Base-by-base conservation (phyloP, 441 rosid genomes). In the Croton setiger region DNA sequence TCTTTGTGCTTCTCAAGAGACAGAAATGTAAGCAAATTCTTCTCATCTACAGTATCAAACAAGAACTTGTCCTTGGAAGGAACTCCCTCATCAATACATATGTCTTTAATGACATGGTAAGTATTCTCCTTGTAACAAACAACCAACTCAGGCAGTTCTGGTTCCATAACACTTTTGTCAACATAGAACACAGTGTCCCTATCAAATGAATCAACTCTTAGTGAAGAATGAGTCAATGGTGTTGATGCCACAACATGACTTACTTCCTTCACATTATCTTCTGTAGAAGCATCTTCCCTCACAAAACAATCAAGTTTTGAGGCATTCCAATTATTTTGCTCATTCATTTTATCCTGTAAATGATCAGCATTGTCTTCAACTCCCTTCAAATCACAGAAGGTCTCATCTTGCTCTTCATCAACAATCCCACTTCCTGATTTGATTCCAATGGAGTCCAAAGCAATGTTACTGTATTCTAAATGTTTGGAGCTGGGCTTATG, bases 71-170 rank as follows among this genome's bases (percentile, higher is more conserved):
- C 87, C 37, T 80, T 84, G 21, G 79, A 76, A 31, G 87, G 91
- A 27, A 91, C 76, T 33, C 86, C 93, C 70, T 91, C 87, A 44
- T 93, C 96, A 3, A 91, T 52, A 10, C 96, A 91, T 33, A 91
- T 91, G 63, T 93, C 98, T 78, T 88, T 93, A 14, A 88, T 83
- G 2, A 82, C 83, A 76, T 83, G 84, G 67, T 72, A 81, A 45
- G 83, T 62, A 36, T 71, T 79, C 76, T 83, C 96, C 68, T 85
- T 83, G 78, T 79, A 87, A 67, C 96, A 87, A 72, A 88, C 86
- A 31, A 81, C 75, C 56, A 85, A 69, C 77, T 90, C 92, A 13
- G 90, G 91, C 52, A 84, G 45, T 47, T 86, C 86, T 47, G 80
- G 82, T 55, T 82, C 91, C 45, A 73, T 81, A 13, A 84, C 83